Percentiles rank a stretch among this genome's conserved stretches.
Conservation (phyloP, 176 grass and related monocot species). For the Ensete ventricosum region DNA sequence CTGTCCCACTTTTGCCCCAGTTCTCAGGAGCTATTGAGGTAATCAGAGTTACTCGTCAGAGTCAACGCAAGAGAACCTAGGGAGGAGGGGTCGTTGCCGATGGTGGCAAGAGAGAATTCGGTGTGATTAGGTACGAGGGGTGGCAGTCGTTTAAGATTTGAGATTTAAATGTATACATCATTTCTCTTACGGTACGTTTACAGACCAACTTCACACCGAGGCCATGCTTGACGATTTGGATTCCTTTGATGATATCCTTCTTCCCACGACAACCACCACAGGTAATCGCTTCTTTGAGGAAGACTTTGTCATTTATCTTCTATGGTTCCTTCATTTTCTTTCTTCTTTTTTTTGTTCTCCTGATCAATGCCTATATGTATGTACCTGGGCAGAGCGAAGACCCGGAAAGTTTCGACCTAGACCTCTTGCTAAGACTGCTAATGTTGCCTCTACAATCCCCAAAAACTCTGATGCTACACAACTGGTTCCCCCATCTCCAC, state of each 20-base stretch:
- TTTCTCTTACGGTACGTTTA: too few species aligned
- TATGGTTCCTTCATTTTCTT: not conserved
- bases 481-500: not conserved
- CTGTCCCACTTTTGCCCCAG: too few species aligned
- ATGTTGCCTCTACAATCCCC: not conserved
- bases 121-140: too few species aligned
- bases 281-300: not conserved
- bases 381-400: not conserved
- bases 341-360: not conserved
- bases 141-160: too few species aligned
- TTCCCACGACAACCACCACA: not conserved
- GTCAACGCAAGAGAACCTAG: too few species aligned
- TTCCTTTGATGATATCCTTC: conserved; percentile 6
- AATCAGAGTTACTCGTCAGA: too few species aligned
- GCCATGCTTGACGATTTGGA: conserved; percentile 3
- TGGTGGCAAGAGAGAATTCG: too few species aligned
- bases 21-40: too few species aligned
- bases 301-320: not conserved
- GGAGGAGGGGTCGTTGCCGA: too few species aligned
- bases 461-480: not conserved
- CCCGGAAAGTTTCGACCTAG: not conserved
- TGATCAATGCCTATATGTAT: too few species aligned
- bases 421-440: not conserved
- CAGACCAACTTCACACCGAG: not conserved
- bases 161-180: too few species aligned